A percentile compares a stretch with the other conserved stretches of the same genome.
Conservation (phyloP, 108 stramenopile species). For the Pelagomonas calceolata region DNA sequence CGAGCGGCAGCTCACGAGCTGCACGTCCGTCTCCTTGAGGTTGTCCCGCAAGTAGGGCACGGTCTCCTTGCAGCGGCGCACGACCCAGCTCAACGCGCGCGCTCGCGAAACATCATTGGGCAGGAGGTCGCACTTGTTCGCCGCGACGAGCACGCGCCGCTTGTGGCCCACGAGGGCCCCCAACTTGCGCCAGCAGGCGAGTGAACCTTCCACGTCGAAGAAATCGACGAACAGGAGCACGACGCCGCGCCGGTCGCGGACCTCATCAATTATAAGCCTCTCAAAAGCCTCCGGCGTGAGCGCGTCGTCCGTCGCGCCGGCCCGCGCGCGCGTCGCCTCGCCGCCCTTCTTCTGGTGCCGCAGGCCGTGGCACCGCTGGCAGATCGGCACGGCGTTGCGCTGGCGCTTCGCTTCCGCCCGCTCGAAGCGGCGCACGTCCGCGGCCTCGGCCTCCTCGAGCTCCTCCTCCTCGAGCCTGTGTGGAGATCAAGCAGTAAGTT, state of each 20-base stretch:
- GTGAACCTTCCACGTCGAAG: neutral
- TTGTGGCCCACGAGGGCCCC: neutral
- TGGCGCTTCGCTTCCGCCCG: too few relatives aligned
- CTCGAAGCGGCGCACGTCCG: too few relatives aligned
- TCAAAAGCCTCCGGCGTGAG: neutral
- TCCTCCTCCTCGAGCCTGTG: neutral
- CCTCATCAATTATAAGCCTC: neutral
- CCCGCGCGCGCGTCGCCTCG: neutral
- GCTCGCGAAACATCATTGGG: neutral
- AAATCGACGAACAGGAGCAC: neutral
- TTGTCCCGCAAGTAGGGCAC: neutral
- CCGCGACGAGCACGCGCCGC: neutral
- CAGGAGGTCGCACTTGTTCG: slow-evolving; percentile 6
- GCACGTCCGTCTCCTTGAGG: neutral
- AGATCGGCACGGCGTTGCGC: neutral
- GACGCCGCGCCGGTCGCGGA: neutral
- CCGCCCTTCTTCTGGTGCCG: neutral
- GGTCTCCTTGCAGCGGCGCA: neutral
- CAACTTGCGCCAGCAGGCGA: neutral
- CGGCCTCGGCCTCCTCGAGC: neutral
- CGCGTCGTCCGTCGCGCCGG: neutral
- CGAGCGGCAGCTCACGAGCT: neutral
- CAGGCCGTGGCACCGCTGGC: neutral
- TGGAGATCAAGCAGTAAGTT: too few relatives aligned
- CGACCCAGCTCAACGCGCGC: neutral